Conservation (phyloP, 352 stramenopile genomes). For the Phytopythium mirpurense region DNA sequence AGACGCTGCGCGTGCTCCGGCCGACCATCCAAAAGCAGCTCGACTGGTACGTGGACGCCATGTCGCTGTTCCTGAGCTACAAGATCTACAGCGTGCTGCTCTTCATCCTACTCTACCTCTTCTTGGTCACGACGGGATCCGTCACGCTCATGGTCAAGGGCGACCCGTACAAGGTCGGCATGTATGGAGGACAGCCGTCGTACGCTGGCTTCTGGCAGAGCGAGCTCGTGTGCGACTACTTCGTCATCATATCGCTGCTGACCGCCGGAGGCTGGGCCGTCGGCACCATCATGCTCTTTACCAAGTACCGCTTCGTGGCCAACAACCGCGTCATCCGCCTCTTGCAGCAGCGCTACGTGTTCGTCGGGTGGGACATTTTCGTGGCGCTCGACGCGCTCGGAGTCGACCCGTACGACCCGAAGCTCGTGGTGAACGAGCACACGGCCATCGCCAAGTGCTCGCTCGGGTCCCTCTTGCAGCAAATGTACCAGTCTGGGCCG, state of each 20-base stretch:
- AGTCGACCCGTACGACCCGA: slow-evolving; percentile 25
- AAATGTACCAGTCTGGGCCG: slow-evolving; percentile 31
- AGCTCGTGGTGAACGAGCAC: slow-evolving; percentile 17
- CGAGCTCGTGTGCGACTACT: slow-evolving; percentile 40
- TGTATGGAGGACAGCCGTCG: slow-evolving; percentile 24
- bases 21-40: slow-evolving; percentile 10
- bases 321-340: slow-evolving; percentile 25
- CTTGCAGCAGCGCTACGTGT: slow-evolving; percentile 28
- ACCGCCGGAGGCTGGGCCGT: slow-evolving; percentile 12
- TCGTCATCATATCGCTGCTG: slow-evolving; percentile 20
- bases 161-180: slow-evolving; percentile 13
- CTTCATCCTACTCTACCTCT: slow-evolving; percentile 19
- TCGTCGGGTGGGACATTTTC: slow-evolving; percentile 42
- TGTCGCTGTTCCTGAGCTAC: slow-evolving; percentile 34
- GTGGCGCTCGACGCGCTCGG: slow-evolving; percentile 27
- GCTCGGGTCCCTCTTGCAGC: slow-evolving; percentile 27
- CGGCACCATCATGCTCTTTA: slow-evolving; percentile 16
- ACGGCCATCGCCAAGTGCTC: slow-evolving; percentile 23
- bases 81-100: slow-evolving; percentile 39
- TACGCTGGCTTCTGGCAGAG: slow-evolving; percentile 35
- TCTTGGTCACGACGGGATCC: slow-evolving; percentile 16
- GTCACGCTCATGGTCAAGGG: slow-evolving; percentile 28
- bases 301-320: slow-evolving; percentile 19
- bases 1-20: slow-evolving; percentile 61
- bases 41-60: slow-evolving; percentile 26